Percentiles rank a stretch among this genome's conserved stretches.
These are phyloP conservation scores for Macadamia integrifolia DNA, from an alignment of 164 flowering plant species.

Conservation along the genomic window DNA sequence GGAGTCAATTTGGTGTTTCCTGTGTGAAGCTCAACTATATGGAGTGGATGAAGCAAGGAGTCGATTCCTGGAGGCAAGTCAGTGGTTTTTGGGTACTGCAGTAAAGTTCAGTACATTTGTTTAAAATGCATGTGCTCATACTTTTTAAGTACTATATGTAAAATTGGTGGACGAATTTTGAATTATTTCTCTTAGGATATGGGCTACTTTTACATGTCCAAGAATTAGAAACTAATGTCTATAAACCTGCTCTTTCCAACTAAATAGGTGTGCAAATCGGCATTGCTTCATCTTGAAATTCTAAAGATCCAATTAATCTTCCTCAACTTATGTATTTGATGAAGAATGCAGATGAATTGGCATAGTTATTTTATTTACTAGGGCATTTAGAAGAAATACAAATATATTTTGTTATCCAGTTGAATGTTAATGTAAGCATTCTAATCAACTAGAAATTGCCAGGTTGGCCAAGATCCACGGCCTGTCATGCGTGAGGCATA, in stretches of 20 bases:
- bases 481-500: conserved; percentile 85
- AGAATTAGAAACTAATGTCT: too few relatives aligned
- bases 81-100: conserved; percentile 5
- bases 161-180: too few relatives aligned
- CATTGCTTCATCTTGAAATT: too few relatives aligned
- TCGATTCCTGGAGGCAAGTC: conserved; percentile 64
- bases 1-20: conserved; percentile 97
- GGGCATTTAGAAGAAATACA: background rate
- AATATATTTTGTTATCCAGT: background rate
- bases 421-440: background rate
- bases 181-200: too few relatives aligned
- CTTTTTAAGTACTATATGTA: too few relatives aligned
- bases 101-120: background rate
- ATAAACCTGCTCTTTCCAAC: too few relatives aligned
- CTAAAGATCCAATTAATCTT: too few relatives aligned
- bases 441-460: conserved; percentile 12
- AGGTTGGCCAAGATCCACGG: conserved; percentile 83
- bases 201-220: too few relatives aligned
- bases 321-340: too few relatives aligned
- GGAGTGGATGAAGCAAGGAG: conserved; percentile 79
- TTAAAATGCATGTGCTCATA: background rate
- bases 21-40: conserved; percentile 83
- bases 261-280: too few relatives aligned
- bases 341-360: too few relatives aligned
- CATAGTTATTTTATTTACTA: too few relatives aligned